Conservation (phyloP, 2,329 filamentous ascomycete species). For the Waltergamsia citrina region DNA sequence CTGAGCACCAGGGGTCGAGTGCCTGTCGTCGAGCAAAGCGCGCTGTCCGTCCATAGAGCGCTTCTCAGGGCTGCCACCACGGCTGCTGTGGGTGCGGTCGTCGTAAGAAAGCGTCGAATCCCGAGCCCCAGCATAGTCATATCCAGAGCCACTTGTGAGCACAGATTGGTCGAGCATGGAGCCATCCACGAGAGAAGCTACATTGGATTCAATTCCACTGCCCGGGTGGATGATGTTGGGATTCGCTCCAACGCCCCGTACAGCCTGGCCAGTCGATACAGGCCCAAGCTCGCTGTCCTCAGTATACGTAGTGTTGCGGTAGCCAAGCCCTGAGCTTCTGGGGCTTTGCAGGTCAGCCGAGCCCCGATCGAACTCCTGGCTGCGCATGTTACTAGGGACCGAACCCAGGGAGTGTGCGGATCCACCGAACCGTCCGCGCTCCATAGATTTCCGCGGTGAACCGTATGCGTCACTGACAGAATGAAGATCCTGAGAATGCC, state of each 20-base stretch:
- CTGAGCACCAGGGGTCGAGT: slow-evolving; percentile 26
- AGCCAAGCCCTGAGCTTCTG: slow-evolving; percentile 48
- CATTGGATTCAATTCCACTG: slow-evolving; percentile 73
- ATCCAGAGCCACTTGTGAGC: slow-evolving; percentile 49
- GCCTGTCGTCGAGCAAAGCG: slow-evolving; percentile 27
- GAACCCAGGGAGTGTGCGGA: slow-evolving; percentile 23
- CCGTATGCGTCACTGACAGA: slow-evolving; percentile 44
- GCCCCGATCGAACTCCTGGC: slow-evolving; percentile 44
- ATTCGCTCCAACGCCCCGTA: slow-evolving; percentile 62
- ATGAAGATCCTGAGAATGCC: slow-evolving; percentile 45
- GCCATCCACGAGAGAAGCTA: slow-evolving; percentile 77
- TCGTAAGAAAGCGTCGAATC: slow-evolving; percentile 27
- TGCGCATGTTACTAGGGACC: slow-evolving; percentile 29
- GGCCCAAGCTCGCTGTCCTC: slow-evolving; percentile 49
- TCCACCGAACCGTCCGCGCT: slow-evolving; percentile 20
- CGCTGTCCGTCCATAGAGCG: slow-evolving; percentile 27
- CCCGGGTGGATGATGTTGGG: slow-evolving; percentile 67
- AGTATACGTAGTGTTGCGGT: slow-evolving; percentile 38
- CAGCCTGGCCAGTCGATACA: slow-evolving; percentile 56
- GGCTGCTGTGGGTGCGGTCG: slow-evolving; percentile 19
- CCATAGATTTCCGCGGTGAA: slow-evolving; percentile 48
- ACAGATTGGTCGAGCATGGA: slow-evolving; percentile 61
- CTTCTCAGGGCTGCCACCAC: slow-evolving; percentile 31
- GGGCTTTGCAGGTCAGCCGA: slow-evolving; percentile 37
- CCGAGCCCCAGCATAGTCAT: slow-evolving; percentile 31